Base-by-base conservation (phyloP, 1,284 basidiomycete species). In the Sporisorium exsertum region DNA sequence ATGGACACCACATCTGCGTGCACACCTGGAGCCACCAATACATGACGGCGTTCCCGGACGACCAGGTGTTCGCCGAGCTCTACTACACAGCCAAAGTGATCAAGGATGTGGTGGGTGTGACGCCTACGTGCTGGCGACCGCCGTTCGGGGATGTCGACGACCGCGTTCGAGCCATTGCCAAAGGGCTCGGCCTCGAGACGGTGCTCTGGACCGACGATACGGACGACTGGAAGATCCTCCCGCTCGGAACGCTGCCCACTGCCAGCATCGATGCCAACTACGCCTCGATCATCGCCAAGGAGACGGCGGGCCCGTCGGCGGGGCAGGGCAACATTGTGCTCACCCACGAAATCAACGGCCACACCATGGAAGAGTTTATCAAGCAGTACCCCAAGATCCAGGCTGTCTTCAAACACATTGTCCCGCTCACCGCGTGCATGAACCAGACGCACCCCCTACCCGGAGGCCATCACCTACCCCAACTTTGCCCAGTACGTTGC, bases 111-210 rank as follows among this genome's bases (percentile, higher is more conserved):
- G 77, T 87, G 7, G 88, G 88, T 54, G 85, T 89, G 16, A 88
- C 88, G 2, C 87, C 87, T 6, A 83, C 80, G 43, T 87, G 86
- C 83, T 88, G 87, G 86, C 78, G 72, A 33, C 87, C 88, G 35
- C 87, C 88, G 5, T 88, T 84, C 77, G 88, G 88, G 81, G 88
- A 87, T 61, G 85, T 88, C 37, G 89, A 89, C 79, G 88, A 89
- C 82, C 87, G 89, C 32, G 86, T 89, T 45, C 86, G 89, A 29
- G 81, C 86, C 13, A 89, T 89, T 61, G 89, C 89, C 27, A 62
- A 82, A 3, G 83, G 77, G 5, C 83, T 89, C 33, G 88, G 87
- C 64, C 78, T 89, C 72, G 87, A 85, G 20, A 87, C 87, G 29
- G 84, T 88, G 56, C 79, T 89, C 35, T 89, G 88, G 88, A 83